These are phyloP conservation scores for Earliella scabrosa DNA, from an alignment of 1,284 basidiomycete species.

Conservation along the genomic window DNA sequence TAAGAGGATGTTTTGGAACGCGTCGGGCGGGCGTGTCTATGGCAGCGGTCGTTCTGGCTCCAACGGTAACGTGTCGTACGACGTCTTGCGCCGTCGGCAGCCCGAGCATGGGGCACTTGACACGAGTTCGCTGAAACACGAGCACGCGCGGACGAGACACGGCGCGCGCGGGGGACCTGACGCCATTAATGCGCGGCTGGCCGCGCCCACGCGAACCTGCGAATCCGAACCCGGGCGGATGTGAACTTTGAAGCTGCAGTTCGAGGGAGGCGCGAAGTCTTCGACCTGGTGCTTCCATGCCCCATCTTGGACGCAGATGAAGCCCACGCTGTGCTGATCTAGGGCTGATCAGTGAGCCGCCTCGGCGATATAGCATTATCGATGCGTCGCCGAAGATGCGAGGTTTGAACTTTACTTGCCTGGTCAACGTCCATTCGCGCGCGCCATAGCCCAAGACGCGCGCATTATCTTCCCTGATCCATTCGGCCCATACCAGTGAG, in stretches of 20 bases:
- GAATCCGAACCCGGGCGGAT: background rate
- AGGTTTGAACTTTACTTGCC: slow-evolving; percentile 16
- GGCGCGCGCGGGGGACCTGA: background rate
- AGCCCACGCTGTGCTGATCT: slow-evolving; percentile 5
- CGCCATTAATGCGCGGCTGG: background rate
- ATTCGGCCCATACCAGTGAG: slow-evolving; percentile 15
- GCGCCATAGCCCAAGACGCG: background rate
- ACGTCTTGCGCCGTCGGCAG: slow-evolving; percentile 14
- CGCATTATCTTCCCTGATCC: slow-evolving; percentile 17
- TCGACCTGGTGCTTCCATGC: slow-evolving; percentile 14
- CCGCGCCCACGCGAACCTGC: background rate
- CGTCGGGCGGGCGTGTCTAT: slow-evolving; percentile 12
- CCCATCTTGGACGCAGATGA: background rate
- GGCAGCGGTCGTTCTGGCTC: slow-evolving; percentile 12
- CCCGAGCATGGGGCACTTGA: background rate
- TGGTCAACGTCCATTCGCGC: background rate
- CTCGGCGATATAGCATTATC: slow-evolving; percentile 20
- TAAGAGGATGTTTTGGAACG: slow-evolving; percentile 18
- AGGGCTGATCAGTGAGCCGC: slow-evolving; percentile 16
- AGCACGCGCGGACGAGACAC: background rate
- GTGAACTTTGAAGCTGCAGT: background rate
- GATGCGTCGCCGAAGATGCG: slow-evolving; percentile 11
- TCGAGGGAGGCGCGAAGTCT: background rate
- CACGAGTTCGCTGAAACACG: slow-evolving; percentile 16
- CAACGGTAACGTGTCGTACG: slow-evolving; percentile 11